Evolutionary conservation across 129 eudicot species (phyloP), one percentile per base, ranked within the genome.

Genomic region (Centaurea solstitialis): DNA sequence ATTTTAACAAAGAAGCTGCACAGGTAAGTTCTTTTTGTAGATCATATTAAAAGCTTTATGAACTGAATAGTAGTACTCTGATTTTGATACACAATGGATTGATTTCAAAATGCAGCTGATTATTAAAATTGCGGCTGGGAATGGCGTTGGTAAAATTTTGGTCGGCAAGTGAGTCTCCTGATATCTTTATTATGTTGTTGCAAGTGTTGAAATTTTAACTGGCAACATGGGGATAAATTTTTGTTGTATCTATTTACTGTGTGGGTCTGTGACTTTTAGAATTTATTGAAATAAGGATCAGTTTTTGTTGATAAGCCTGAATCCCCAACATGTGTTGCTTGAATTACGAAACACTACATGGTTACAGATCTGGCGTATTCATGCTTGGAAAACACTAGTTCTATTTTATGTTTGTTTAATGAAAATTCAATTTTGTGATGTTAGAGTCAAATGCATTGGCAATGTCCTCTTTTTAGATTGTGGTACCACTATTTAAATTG

Each of bases 51-150:
- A 61, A 57, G 76, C 72, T 50, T 74, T 18, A 30, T 73, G 75
- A 81, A 43, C 17, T 40, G 68, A 66, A 62, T 74, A 12, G 38
- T 41, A 24, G 38, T 41, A 24, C 13, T 43, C 17, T 75, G n/a
- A 72, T 80, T 80, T 30, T 80, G 50, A 45, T 64, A 73, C 77
- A 37, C 37, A 20, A 15, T 62, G 40, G 15, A 71, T 79, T 18
- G 7, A 72, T 50, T 76, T 4, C 7, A 22, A 22, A 79, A 45
- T 86, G 89, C 93, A 95, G 99, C 87, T 91, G 83, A 93, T 95
- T 24, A 92, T 93, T 45, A 95, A 95, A 86, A 92, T 90, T 79
- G 99, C 99, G 4, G 99, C 97, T 47, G 99, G 98, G 37, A 95
- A 95, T 82, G 98, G 99, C 61, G 99, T 95, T 85, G 93, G 94